Conservation (phyloP, 495 filamentous ascomycete genomes). For the Penicillium cinerascens region DNA sequence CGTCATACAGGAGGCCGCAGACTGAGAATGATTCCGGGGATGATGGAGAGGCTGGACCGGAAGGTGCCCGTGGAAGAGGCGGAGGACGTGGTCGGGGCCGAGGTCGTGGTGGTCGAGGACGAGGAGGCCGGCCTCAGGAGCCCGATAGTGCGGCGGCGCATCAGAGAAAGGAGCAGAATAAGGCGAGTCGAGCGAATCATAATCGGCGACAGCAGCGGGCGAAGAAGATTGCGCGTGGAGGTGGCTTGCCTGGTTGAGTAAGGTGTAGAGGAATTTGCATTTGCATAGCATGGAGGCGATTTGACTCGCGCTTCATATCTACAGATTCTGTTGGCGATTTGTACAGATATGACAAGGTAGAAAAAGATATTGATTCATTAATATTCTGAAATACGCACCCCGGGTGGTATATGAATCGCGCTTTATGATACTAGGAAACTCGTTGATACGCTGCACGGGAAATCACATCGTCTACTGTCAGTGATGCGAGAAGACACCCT, state of each 20-base stretch:
- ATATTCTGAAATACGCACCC: background rate
- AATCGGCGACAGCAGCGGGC: conserved; percentile 72
- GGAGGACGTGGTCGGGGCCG: conserved; percentile 45
- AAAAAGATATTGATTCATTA: conserved; percentile 16
- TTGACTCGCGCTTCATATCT: background rate
- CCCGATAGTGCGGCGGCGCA: conserved; percentile 58
- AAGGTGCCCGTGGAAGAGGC: conserved; percentile 42
- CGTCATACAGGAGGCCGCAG: conserved; percentile 50
- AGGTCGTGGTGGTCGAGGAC: conserved; percentile 55
- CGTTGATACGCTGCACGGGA: background rate
- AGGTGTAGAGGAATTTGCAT: background rate
- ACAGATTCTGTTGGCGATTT: too few species aligned
- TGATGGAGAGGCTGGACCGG: conserved; percentile 32
- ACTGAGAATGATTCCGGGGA: conserved; percentile 28
- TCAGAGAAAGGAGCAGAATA: conserved; percentile 74
- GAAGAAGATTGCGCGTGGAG: conserved; percentile 70
- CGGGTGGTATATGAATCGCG: conserved; percentile 1
- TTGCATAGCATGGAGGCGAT: background rate
- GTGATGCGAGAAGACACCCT: conserved; percentile 38
- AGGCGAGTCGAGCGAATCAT: conserved; percentile 72
- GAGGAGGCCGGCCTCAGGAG: conserved; percentile 41
- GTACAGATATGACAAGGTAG: conserved; percentile 1
- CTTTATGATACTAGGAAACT: background rate
- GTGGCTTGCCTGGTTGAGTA: conserved; percentile 49
- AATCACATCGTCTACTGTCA: conserved; percentile 1